Conservation (phyloP, 2,329 filamentous ascomycete species). For the Magnaporthiopsis poae region DNA sequence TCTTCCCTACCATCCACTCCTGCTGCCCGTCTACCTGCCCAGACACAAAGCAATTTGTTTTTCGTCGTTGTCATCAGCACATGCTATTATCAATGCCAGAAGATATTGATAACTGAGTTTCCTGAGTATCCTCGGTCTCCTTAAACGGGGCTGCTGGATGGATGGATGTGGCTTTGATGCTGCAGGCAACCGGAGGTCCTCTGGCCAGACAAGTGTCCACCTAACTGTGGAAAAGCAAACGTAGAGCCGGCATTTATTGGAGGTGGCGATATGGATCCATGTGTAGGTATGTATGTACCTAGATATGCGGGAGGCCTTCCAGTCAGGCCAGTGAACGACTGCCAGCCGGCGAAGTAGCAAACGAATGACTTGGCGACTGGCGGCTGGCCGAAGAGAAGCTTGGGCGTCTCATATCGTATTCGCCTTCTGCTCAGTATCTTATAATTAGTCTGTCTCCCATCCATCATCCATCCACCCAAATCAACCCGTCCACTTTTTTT, state of each 20-base stretch:
- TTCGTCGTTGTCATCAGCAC: neutral
- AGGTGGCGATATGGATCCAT: neutral
- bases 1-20: too few species aligned
- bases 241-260: neutral
- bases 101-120: neutral
- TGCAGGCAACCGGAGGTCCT: too few species aligned
- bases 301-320: neutral
- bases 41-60: neutral
- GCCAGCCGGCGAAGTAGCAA: neutral
- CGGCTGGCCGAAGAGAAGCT: neutral
- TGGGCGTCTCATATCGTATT: neutral
- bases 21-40: too few species aligned
- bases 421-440: neutral
- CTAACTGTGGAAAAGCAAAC: neutral
- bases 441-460: neutral
- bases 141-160: neutral
- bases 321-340: neutral
- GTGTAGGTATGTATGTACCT: neutral
- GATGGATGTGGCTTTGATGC: neutral
- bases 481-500: neutral
- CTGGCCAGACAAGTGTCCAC: neutral
- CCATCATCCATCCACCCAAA: neutral
- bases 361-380: neutral
- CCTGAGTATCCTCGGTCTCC: neutral
- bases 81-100: neutral